These are phyloP conservation scores for Cercospora brassicicola DNA, from an alignment of 2,329 filamentous ascomycete species.

Conservation along the genomic window DNA sequence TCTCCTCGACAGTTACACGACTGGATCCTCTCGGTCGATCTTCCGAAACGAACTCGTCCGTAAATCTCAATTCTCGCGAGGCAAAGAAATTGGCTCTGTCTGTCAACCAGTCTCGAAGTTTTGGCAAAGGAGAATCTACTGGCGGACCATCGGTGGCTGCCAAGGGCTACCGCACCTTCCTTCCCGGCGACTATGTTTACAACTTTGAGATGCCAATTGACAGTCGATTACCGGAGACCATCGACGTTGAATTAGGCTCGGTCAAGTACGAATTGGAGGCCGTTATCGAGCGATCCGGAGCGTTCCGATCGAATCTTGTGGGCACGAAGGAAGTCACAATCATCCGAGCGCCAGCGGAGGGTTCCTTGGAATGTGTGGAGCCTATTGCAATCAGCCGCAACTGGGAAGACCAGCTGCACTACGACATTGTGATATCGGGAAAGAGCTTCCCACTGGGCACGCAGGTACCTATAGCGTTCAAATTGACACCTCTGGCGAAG, in stretches of 20 bases:
- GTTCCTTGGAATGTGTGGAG: slow-evolving; percentile 85
- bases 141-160: slow-evolving; percentile 61
- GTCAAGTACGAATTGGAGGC: slow-evolving; percentile 88
- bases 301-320: slow-evolving; percentile 84
- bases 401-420: slow-evolving; percentile 94
- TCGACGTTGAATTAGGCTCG: slow-evolving; percentile 79
- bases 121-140: slow-evolving; percentile 72
- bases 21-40: slow-evolving; percentile 35
- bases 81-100: slow-evolving; percentile 72
- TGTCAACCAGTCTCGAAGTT: slow-evolving; percentile 79
- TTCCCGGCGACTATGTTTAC: slow-evolving; percentile 70
- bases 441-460: slow-evolving; percentile 90
- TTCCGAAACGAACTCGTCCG: slow-evolving; percentile 43
- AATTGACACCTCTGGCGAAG: slow-evolving; percentile 87
- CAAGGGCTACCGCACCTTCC: slow-evolving; percentile 84
- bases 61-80: slow-evolving; percentile 51
- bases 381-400: slow-evolving; percentile 90
- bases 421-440: slow-evolving; percentile 93
- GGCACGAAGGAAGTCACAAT: slow-evolving; percentile 79
- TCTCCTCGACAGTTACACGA: slow-evolving; percentile 38
- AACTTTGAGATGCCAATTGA: slow-evolving; percentile 84
- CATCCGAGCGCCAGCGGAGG: slow-evolving; percentile 80
- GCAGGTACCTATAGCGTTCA: slow-evolving; percentile 89
- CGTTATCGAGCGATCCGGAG: slow-evolving; percentile 78
- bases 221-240: slow-evolving; percentile 76